Conservation (phyloP, 306 rosid genomes). For the Morella rubra region DNA sequence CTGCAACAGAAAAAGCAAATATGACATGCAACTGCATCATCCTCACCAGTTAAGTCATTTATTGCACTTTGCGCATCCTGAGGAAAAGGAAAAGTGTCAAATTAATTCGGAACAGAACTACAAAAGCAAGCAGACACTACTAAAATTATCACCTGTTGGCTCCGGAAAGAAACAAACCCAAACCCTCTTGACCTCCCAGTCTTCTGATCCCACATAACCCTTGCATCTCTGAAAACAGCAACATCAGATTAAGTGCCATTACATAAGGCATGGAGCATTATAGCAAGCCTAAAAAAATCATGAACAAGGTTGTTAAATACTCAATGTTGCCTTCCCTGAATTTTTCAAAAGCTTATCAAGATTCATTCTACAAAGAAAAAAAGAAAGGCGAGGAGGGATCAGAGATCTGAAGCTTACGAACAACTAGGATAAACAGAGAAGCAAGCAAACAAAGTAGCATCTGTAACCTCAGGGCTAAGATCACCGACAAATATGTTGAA, state of each 20-base stretch:
- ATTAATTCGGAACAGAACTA: constrained; percentile 3
- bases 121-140: neutral
- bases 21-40: neutral
- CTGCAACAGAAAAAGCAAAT: neutral
- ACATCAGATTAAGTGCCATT: constrained; percentile 4
- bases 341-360: neutral
- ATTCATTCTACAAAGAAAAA: neutral
- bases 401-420: constrained; percentile 74
- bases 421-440: constrained; percentile 92
- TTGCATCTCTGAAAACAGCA: constrained; percentile 74
- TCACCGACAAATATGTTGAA: constrained; percentile 97
- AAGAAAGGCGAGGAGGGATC: neutral
- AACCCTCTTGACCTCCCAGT: constrained; percentile 98
- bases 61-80: constrained; percentile 97
- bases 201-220: constrained; percentile 99
- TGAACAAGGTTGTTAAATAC: neutral
- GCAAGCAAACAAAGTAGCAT: constrained; percentile 93
- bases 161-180: constrained; percentile 96
- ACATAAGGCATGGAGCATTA: neutral
- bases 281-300: neutral
- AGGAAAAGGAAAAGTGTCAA: constrained; percentile 21
- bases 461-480: constrained; percentile 98
- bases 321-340: neutral
- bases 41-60: constrained; percentile 94
- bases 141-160: constrained; percentile 61